These are phyloP conservation scores for Trichodelitschia bisporula DNA, from an alignment of 495 filamentous ascomycete genomes.

Conservation along the genomic window DNA sequence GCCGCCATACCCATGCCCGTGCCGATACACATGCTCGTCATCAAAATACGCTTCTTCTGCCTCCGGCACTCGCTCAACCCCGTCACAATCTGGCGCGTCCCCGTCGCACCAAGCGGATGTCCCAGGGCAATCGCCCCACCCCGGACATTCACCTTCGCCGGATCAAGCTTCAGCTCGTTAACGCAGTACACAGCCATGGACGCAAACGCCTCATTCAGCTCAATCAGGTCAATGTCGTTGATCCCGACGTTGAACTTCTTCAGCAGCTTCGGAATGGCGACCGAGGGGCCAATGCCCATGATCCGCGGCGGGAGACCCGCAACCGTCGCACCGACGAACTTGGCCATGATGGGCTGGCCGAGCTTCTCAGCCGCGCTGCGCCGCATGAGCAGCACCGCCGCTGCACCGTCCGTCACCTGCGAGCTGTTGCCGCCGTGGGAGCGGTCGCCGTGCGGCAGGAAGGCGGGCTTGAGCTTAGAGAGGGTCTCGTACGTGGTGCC, in stretches of 20 bases:
- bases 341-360: constrained; percentile 77
- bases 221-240: constrained; percentile 66
- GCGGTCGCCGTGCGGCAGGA: constrained; percentile 66
- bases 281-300: constrained; percentile 90
- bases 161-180: constrained; percentile 50
- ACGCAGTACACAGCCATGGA: constrained; percentile 92
- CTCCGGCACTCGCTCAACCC: constrained; percentile 43
- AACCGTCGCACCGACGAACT: constrained; percentile 80
- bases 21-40: constrained; percentile 20
- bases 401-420: constrained; percentile 90
- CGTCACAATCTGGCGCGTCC: constrained; percentile 56
- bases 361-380: constrained; percentile 69
- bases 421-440: constrained; percentile 89
- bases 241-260: constrained; percentile 54
- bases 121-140: constrained; percentile 85
- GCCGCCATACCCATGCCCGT: constrained; percentile 17
- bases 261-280: constrained; percentile 87
- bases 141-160: constrained; percentile 68
- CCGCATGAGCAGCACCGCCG: constrained; percentile 81
- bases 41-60: constrained; percentile 19
- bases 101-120: constrained; percentile 82
- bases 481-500: constrained; percentile 71
- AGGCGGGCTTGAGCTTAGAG: constrained; percentile 71
- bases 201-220: constrained; percentile 95
- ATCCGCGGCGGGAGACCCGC: constrained; percentile 74